Evolutionary conservation across 1,139 yeast species (phyloP).

Genomic region (Suhomyces ambrosiae): DNA sequence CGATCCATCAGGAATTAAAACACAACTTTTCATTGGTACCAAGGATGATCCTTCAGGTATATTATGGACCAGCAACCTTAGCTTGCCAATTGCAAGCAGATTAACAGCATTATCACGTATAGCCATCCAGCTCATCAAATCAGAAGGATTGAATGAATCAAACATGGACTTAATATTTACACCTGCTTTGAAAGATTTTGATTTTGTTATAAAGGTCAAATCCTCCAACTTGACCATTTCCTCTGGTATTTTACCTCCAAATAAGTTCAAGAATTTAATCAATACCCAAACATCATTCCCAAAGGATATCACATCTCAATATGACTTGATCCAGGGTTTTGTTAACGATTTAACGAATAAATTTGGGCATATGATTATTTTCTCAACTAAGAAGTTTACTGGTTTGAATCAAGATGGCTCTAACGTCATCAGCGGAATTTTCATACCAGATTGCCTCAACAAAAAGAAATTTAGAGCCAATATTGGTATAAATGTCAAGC

Average conservation of each 20-base stretch:
- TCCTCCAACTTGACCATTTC: slow-evolving; percentile 44
- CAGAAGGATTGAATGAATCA: slow-evolving; percentile 45
- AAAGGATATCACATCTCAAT: slow-evolving; percentile 44
- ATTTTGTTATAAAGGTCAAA: slow-evolving; percentile 67
- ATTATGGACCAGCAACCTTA: slow-evolving; percentile 72
- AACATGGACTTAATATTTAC: slow-evolving; percentile 63
- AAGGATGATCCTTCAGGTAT: slow-evolving; percentile 83
- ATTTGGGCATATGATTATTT: slow-evolving; percentile 56
- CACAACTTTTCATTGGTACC: slow-evolving; percentile 82
- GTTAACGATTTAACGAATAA: slow-evolving; percentile 58
- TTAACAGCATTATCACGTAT: slow-evolving; percentile 85
- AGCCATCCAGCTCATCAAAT: slow-evolving; percentile 57
- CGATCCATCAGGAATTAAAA: slow-evolving; percentile 80
- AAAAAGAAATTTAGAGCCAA: slow-evolving; percentile 76
- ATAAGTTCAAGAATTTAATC: slow-evolving; percentile 66
- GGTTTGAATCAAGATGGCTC: slow-evolving; percentile 51
- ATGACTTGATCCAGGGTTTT: slow-evolving; percentile 59
- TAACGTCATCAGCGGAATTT: slow-evolving; percentile 74
- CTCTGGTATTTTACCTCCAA: slow-evolving; percentile 58
- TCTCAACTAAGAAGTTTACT: slow-evolving; percentile 60
- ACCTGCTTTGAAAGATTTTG: slow-evolving; percentile 84
- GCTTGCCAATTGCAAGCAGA: slow-evolving; percentile 82
- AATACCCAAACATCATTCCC: slow-evolving; percentile 45
- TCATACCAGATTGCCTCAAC: slow-evolving; percentile 64
- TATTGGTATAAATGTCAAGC: slow-evolving; percentile 73